A percentile compares a stretch with the other conserved stretches of the same genome.
These are phyloP conservation scores for Ophiostoma populinum DNA, from an alignment of 2,329 filamentous ascomycete species.

Conservation along the genomic window DNA sequence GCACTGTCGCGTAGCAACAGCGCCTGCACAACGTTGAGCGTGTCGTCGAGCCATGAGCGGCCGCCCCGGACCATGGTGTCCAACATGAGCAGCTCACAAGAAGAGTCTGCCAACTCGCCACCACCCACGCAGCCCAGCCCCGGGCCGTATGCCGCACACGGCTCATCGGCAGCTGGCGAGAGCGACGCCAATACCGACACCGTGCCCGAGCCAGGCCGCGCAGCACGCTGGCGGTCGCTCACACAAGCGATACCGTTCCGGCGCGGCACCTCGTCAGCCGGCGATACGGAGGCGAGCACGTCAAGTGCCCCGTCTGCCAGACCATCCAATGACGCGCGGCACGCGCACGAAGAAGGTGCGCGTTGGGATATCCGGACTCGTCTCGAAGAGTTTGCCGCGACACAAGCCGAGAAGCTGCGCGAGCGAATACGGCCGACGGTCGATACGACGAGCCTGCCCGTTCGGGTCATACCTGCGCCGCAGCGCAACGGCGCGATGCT, in stretches of 20 bases:
- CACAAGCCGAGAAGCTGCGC: constrained; percentile 41
- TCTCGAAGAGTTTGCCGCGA: constrained; percentile 43
- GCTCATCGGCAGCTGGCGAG: too few species aligned
- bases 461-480: constrained; percentile 44
- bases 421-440: constrained; percentile 37
- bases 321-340: neutral
- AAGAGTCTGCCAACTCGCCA: constrained; percentile 5
- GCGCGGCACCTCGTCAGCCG: constrained; percentile 1
- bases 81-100: constrained; percentile 3
- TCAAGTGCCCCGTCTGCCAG: neutral
- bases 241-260: constrained; percentile 18
- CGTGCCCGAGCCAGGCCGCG: too few species aligned
- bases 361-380: constrained; percentile 40
- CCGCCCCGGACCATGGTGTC: constrained; percentile 1
- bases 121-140: constrained; percentile 18
- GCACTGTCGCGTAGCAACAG: constrained; percentile 10
- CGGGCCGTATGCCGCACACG: constrained; percentile 6
- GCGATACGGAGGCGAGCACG: neutral
- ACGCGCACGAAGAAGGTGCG: constrained; percentile 9
- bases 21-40: constrained; percentile 4
- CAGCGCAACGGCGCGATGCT: constrained; percentile 38
- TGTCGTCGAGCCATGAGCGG: constrained; percentile 3
- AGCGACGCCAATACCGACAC: too few species aligned
- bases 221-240: constrained; percentile 18
- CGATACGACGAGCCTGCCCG: constrained; percentile 37